Evolutionary conservation across 352 stramenopile species (phyloP), one percentile per base, ranked within the genome.

Genomic region (Globisporangium lucens): DNA sequence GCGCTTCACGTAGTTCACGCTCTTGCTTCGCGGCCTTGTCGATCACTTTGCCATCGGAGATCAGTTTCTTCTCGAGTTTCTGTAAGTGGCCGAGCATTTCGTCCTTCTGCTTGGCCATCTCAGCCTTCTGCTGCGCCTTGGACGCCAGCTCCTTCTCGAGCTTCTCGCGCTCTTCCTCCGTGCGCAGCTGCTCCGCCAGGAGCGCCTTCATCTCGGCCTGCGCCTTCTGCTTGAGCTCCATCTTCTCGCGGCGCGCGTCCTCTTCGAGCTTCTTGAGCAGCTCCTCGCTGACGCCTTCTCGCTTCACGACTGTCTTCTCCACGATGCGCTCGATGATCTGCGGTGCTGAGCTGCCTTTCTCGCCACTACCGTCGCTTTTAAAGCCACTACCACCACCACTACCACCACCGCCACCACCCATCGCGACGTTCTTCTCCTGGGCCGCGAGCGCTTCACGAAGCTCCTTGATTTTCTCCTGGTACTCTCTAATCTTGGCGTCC

Each of bases 401-500:
- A 4, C 2, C 27, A 56, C 59, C 59, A 20, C 60, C 62, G 43
- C 36, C 36, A 43, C 56, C 65, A 43, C 79, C 75, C 4, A 35
- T 46, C 17, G 49, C 67, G n/a, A 76, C 17, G 47, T 79, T 73
- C 36, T 84, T 74, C 35, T 90, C 71, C 63, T 92, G 88, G 5
- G 74, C 76, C 55, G 77, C 29, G 3, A 93, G 56, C 27, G 91
- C 91, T 55, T 82, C 87, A 71, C 98, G 98, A 29, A 99, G 75
- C 13, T 88, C 86, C 63, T 95, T 80, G 74, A 99, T 99, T 71
- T 99, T 93, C 24, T 99, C 93, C 74, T 98, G 94, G 69, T 98
- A 98, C 75, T 99, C 94, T 22, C 93, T 83, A 30, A 99, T 94
- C 91, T 98, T 98, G n/a, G 96, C 90, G 70, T 99, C 96, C 70